Evolutionary conservation across 1,139 yeast genomes (phyloP).

Genomic region (Torulaspora pretoriensis): DNA sequence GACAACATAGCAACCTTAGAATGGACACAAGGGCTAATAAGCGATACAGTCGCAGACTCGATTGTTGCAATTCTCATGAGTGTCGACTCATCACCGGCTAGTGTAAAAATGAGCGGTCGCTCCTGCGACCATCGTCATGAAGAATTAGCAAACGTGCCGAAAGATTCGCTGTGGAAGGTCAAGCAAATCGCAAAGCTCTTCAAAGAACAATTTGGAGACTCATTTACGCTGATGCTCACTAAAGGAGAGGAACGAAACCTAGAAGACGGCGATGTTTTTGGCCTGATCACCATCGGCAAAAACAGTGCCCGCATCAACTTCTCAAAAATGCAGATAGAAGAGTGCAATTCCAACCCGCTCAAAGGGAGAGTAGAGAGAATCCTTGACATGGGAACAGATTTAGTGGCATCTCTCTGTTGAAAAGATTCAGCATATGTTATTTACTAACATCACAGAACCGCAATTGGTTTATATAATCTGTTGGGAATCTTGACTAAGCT

Average conservation of each 20-base stretch:
- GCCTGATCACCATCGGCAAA: slow-evolving; percentile 57
- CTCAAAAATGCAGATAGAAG: slow-evolving; percentile 56
- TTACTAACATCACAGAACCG: not conserved
- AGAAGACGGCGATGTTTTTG: slow-evolving; percentile 49
- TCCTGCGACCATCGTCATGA: slow-evolving; percentile 48
- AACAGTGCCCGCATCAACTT: slow-evolving; percentile 68
- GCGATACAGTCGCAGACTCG: slow-evolving; percentile 92
- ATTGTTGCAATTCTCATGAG: slow-evolving; percentile 85
- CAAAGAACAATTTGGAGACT: slow-evolving; percentile 83
- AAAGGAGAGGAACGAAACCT: slow-evolving; percentile 38
- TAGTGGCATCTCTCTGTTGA: slow-evolving; percentile 71
- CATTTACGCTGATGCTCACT: slow-evolving; percentile 41
- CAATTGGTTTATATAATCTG: no score
- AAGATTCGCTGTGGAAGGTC: slow-evolving; percentile 49
- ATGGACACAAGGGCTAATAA: slow-evolving; percentile 88
- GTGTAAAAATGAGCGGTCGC: slow-evolving; percentile 76
- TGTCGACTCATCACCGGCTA: slow-evolving; percentile 92
- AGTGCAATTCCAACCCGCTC: slow-evolving; percentile 69
- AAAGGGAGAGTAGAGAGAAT: slow-evolving; percentile 81
- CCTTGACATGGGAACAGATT: slow-evolving; percentile 66
- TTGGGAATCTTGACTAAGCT: no score
- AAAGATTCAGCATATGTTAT: not conserved
- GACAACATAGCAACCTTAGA: slow-evolving; percentile 61
- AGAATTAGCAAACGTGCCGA: slow-evolving; percentile 19
- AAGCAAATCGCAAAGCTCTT: slow-evolving; percentile 61